Base-by-base conservation (phyloP, 208 protist species). In the Trypanosoma congolense region DNA sequence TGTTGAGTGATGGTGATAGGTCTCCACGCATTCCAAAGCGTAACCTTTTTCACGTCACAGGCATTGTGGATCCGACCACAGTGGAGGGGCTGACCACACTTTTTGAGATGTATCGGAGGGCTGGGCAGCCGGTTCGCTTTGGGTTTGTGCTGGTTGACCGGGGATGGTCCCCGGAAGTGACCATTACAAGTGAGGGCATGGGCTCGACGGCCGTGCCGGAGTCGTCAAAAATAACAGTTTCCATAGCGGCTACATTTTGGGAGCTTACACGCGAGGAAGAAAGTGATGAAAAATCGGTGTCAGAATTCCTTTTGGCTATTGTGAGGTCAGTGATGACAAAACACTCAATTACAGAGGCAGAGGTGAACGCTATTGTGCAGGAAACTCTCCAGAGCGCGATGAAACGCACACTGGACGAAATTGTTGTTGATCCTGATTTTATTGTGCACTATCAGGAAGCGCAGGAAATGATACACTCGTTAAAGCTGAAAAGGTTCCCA, bases 41-140 rank as follows among this genome's bases (percentile, higher is more conserved):
- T 52, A 96, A 97, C 63, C 16, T 97, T 2, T 70, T 88, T 19
- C 80, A 77, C 5, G 30, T 65, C 6, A 58, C 93, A 4, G 31
- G 75, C 8, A 54, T 96, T 18, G 22, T 93, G 1, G 86, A 97
- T 62, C 70, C 72, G 9, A 61, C 45, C 14, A 57, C n/a, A 1
- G 5, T 16, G 14, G 35, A 26, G 1, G 66, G 66, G 9, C n/a
- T 69, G 3, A 16, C 42, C 9, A 41, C 51, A 16, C 29, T 85
- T 9, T 25, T 77, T 9, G 21, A 65, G 6, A 22, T 65, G 33
- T 5, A 74, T n/a, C 18, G 65, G 21, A 2, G 33, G 38, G 26
- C 56, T 0, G 56, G 58, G 4, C 55, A 65, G 29, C 75, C 81
- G 9, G 6, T 85, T 36, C 81, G 82, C 33, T 28, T 80, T 19